These are phyloP conservation scores for Colletotrichum somersetense DNA, from an alignment of 2,329 filamentous ascomycete species.

Conservation along the genomic window DNA sequence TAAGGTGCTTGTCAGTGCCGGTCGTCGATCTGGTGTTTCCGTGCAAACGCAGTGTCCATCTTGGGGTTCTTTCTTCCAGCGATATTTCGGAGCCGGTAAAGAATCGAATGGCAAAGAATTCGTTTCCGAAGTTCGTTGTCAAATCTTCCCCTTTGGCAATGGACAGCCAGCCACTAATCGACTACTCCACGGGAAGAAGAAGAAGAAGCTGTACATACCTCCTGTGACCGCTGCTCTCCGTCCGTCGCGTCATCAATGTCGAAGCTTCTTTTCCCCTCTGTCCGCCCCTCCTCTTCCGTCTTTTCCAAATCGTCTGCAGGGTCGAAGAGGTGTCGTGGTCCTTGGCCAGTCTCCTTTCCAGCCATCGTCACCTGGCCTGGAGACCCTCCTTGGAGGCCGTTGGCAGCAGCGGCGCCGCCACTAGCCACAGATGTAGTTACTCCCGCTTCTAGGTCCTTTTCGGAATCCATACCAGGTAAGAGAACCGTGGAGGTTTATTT, in stretches of 20 bases:
- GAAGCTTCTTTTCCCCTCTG: slow-evolving; percentile 38
- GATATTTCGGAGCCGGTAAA: not conserved
- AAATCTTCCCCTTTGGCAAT: not conserved
- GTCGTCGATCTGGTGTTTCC: not conserved
- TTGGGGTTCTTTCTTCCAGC: not conserved
- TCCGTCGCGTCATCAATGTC: slow-evolving; percentile 35
- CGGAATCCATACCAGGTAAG: slow-evolving; percentile 14
- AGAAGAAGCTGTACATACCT: slow-evolving; percentile 16
- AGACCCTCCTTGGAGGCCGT: slow-evolving; percentile 28
- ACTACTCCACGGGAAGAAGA: not conserved
- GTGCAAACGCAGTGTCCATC: no score
- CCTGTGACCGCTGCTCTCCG: slow-evolving; percentile 35
- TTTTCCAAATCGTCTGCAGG: slow-evolving; percentile 20
- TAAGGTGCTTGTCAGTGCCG: not conserved
- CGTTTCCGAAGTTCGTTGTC: not conserved
- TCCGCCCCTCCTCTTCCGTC: slow-evolving; percentile 9
- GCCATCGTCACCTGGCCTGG: slow-evolving; percentile 25
- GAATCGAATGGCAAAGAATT: no score
- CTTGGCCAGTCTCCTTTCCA: slow-evolving; percentile 24
- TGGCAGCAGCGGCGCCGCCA: slow-evolving; percentile 9
- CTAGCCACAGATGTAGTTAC: slow-evolving; percentile 14
- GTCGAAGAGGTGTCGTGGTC: not conserved
- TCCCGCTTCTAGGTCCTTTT: slow-evolving; percentile 31
- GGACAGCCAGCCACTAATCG: not conserved
- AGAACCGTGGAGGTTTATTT: not conserved